A percentile compares a stretch with the other conserved stretches of the same genome.
Evolutionary conservation across 352 stramenopile species (phyloP).

Genomic region (Blastocystis sp.): DNA sequence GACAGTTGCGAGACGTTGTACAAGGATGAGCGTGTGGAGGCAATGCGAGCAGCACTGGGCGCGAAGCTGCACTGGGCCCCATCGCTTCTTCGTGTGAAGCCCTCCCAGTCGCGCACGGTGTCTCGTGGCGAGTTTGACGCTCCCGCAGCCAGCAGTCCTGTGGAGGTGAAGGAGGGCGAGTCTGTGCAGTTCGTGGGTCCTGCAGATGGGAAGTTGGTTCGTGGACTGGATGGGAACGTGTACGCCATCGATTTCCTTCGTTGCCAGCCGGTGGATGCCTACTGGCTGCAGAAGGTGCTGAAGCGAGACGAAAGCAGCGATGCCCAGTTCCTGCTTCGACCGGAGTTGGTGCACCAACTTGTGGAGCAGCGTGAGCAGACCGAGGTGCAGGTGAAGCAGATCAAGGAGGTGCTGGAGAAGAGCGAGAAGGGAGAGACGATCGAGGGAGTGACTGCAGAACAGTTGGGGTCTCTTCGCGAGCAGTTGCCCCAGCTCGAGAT

Average conservation of each 20-base stretch:
- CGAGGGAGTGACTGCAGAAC: not conserved
- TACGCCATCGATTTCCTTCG: constrained; percentile 54
- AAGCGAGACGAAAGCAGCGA: not conserved
- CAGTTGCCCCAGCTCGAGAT: not conserved
- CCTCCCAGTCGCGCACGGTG: not conserved
- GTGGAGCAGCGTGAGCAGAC: not conserved
- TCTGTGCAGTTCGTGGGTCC: constrained; percentile 25
- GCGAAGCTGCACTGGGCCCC: constrained; percentile 39
- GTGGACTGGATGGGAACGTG: constrained; percentile 23
- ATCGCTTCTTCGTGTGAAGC: not conserved
- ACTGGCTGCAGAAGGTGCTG: constrained; percentile 46
- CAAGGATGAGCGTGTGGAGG: constrained; percentile 17
- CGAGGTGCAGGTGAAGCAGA: not conserved
- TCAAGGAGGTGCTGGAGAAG: constrained; percentile 9
- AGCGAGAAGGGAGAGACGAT: constrained; percentile 22
- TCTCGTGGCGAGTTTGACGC: not conserved
- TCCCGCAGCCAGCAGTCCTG: not conserved
- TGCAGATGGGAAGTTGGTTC: constrained; percentile 28
- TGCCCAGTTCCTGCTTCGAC: constrained; percentile 4
- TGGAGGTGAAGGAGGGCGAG: constrained; percentile 15
- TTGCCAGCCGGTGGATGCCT: constrained; percentile 20
- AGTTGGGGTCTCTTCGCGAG: not conserved
- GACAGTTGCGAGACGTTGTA: constrained; percentile 34
- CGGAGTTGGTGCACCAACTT: constrained; percentile 20
- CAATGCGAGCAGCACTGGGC: not conserved